Base-by-base conservation (phyloP, 768 basidiomycete species). In the Tylopilus balloui region DNA sequence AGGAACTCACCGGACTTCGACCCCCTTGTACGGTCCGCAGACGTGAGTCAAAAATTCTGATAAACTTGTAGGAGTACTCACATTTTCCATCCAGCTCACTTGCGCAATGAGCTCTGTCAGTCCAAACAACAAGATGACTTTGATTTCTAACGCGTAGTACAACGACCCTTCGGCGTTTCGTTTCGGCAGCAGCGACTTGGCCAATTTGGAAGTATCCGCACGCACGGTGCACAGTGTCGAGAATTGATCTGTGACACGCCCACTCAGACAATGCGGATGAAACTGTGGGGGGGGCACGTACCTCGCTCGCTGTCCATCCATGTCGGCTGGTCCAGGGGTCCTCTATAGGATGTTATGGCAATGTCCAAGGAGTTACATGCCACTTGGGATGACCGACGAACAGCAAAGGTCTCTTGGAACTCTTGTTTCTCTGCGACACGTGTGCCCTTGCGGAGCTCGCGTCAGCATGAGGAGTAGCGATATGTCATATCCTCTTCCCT, bases 81-180 rank as follows among this genome's bases (percentile, higher is more conserved):
- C 77, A 43, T 73, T 68, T 36, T 78, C 76, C 52, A 67, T 61
- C 78, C 79, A 81, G 21, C 69, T 65, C 41, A 81, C 70, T 41
- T 78, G 74, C 0, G 78, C 79, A 49, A 70, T 73, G 52, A 80
- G 58, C 51, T 81, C 80, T 3, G 78, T 80, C 39, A 76, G 53
- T 5, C 80, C 80, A 47, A 81, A 79, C 8, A 74, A 60, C 20
- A 81, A 51, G 10, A 80, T 64, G 6, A 81, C 50, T 10, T 62
- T 64, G 42, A 67, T 51, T 14, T 67, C 66, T 35, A 66, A 47
- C 15, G 50, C 51, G n/a, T 55, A 64, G 36, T 68, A 67, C 54
- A 42, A 7, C 20, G 50, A 28, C 3, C 65, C 67, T 3, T 68
- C 58, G 1, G 51, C 19, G 4, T 64, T 47, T 11, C 56, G 56